Conservation (phyloP, 2,329 filamentous ascomycete species). For the Colletotrichum sp. region DNA sequence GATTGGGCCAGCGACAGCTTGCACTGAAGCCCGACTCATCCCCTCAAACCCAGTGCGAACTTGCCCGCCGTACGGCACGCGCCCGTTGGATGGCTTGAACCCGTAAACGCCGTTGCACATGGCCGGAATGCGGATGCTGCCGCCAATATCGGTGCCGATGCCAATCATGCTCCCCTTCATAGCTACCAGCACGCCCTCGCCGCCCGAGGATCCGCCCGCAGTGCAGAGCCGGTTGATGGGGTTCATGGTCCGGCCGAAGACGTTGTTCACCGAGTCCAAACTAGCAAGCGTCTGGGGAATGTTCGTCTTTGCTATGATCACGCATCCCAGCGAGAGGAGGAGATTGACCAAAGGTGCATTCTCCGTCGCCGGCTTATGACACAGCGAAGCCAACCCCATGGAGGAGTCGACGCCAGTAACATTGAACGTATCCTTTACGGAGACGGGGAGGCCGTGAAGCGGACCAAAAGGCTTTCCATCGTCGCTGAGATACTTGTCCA, state of each 20-base stretch:
- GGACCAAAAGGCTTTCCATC: conserved; percentile 55
- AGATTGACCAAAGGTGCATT: conserved; percentile 33
- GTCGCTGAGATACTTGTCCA: conserved; percentile 49
- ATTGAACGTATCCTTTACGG: conserved; percentile 50
- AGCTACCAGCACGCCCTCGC: conserved; percentile 10
- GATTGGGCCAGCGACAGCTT: conserved; percentile 7
- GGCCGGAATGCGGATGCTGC: conserved; percentile 16
- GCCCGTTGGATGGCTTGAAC: conserved; percentile 9
- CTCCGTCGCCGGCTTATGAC: conserved; percentile 33
- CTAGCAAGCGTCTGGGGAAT: conserved; percentile 31
- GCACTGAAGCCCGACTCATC: conserved; percentile 9
- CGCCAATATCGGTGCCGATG: conserved; percentile 13
- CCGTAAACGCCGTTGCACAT: conserved; percentile 19
- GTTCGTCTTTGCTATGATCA: conserved; percentile 25
- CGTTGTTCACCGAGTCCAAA: conserved; percentile 17
- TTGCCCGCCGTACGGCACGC: conserved; percentile 3
- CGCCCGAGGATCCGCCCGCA: conserved; percentile 14
- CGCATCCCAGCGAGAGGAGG: conserved; percentile 31
- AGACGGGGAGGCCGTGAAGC: conserved; percentile 66
- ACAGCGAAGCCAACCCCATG: conserved; percentile 39
- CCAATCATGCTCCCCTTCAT: conserved; percentile 13
- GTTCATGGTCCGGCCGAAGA: conserved; percentile 17
- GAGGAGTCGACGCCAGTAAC: conserved; percentile 51
- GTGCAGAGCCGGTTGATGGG: conserved; percentile 11
- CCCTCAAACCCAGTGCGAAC: background rate